phyloP scores from a whole-genome alignment of 2,329 filamentous ascomycete species.

The Alternaria solani region DNA sequence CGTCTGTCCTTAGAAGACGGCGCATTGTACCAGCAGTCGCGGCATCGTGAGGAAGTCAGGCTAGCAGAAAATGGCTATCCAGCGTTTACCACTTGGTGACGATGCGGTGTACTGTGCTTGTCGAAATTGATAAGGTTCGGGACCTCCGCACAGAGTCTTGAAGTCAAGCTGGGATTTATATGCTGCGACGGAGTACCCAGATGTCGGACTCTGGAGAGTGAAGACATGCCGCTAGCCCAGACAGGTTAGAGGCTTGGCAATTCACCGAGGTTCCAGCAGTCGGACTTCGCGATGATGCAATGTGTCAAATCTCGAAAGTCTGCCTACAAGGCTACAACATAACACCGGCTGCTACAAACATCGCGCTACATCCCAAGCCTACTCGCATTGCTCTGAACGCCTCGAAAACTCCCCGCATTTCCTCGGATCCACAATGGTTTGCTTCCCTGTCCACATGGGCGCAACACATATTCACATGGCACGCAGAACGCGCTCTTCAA shows the following conservation, averaged over 20 bases:
- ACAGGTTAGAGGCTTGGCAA: slow-evolving; percentile 19
- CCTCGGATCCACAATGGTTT: slow-evolving; percentile 26
- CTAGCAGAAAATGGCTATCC: background rate
- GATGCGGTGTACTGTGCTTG: background rate
- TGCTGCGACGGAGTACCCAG: background rate
- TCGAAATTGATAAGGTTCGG: background rate
- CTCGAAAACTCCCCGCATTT: background rate
- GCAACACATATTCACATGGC: slow-evolving; percentile 17
- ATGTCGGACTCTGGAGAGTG: background rate
- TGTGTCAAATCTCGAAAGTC: slow-evolving; percentile 37
- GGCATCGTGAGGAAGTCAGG: background rate
- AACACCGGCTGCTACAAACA: background rate
- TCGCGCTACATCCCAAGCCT: background rate
- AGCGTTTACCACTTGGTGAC: background rate
- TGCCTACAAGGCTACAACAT: slow-evolving; percentile 18
- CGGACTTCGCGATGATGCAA: slow-evolving; percentile 39
- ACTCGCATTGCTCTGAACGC: too few species aligned
- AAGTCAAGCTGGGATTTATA: background rate
- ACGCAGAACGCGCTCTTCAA: slow-evolving; percentile 83
- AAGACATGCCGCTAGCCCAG: background rate
- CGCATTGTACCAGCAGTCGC: background rate
- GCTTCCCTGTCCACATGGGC: slow-evolving; percentile 5
- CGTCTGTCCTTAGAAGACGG: background rate
- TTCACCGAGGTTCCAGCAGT: slow-evolving; percentile 16
- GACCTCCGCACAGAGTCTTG: background rate